A percentile compares a stretch with the other conserved stretches of the same genome.
Conservation (phyloP, 1,284 basidiomycete genomes). For the Phylloboletellus chloephorus region DNA sequence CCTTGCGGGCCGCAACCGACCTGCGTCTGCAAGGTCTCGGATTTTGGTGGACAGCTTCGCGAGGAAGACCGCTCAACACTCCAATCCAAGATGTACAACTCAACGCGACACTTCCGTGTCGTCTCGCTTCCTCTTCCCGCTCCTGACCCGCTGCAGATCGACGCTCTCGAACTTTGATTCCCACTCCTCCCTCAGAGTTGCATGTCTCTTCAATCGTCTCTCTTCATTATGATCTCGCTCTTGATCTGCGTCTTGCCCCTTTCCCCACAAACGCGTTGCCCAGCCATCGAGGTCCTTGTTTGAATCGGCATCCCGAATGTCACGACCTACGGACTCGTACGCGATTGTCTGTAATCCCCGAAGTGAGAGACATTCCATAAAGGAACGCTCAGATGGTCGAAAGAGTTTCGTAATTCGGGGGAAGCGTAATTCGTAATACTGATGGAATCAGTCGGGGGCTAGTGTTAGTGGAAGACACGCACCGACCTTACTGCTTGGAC, state of each 20-base stretch:
- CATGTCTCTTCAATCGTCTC: conserved; percentile 14
- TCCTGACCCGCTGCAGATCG: conserved; percentile 18
- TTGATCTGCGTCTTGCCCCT: conserved; percentile 6
- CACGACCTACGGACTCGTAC: conserved; percentile 45
- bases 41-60: background rate
- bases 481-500: conserved; percentile 49
- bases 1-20: too few species aligned
- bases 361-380: conserved; percentile 50
- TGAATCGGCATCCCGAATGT: conserved; percentile 29
- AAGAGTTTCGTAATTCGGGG: conserved; percentile 70
- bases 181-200: conserved; percentile 26
- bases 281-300: conserved; percentile 37
- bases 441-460: conserved; percentile 5
- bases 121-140: conserved; percentile 16
- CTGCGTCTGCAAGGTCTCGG: background rate
- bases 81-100: conserved; percentile 5
- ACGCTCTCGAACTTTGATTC: conserved; percentile 25
- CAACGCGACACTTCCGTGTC: conserved; percentile 29
- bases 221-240: conserved; percentile 14
- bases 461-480: background rate
- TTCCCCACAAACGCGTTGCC: conserved; percentile 27
- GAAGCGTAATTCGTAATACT: conserved; percentile 82
- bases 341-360: conserved; percentile 49
- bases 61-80: background rate
- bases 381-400: conserved; percentile 54